These are phyloP conservation scores for Colletotrichum camelliae DNA, from an alignment of 2,329 filamentous ascomycete species.

Conservation along the genomic window DNA sequence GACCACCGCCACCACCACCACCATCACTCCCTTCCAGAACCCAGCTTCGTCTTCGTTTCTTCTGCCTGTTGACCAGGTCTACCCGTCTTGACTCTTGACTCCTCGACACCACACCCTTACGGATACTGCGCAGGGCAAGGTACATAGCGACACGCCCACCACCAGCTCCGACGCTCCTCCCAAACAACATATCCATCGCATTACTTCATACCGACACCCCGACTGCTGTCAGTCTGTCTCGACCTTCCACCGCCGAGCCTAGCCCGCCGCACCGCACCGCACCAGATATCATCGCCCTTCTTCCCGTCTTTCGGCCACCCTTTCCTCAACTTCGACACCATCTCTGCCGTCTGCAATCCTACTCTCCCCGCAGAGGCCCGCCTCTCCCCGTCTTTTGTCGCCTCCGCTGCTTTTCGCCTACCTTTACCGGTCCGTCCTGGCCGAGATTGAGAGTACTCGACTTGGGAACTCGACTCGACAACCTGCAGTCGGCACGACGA, in stretches of 20 bases:
- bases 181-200: slow-evolving; percentile 1
- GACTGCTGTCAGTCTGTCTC: not conserved
- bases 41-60: slow-evolving; percentile 11
- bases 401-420: not conserved
- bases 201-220: slow-evolving; percentile 17
- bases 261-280: not conserved
- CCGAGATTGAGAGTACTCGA: not conserved
- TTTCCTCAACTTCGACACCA: not conserved
- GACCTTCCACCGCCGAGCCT: not conserved
- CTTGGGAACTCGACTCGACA: not conserved
- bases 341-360: not conserved
- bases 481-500: not conserved
- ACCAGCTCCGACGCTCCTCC: not conserved
- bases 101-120: not conserved
- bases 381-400: not conserved
- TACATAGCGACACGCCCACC: not conserved
- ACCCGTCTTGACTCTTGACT: slow-evolving; percentile 6
- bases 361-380: not conserved
- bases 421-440: not conserved
- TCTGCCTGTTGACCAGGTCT: slow-evolving; percentile 21
- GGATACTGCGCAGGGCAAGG: not conserved
- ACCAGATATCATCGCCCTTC: not conserved
- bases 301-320: not conserved
- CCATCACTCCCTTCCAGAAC: not conserved
- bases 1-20: not conserved